Base-by-base conservation (phyloP, 164 flowering plant genomes). In the Cinnamomum chago region DNA sequence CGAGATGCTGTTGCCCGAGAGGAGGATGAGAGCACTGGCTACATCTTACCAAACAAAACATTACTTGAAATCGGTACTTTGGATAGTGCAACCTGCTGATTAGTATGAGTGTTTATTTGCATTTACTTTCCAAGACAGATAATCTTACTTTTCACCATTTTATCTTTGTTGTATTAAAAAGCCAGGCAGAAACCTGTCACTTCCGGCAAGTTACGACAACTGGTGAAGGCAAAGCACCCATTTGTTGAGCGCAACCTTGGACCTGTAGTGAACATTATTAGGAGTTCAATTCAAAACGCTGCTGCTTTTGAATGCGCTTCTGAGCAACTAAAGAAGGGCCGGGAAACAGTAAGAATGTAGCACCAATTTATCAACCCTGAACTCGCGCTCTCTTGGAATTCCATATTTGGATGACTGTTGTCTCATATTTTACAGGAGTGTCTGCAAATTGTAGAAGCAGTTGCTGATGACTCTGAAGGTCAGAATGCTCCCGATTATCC, bases 1-100 rank as follows among this genome's bases (percentile, higher is more conserved):
- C 88, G 99, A 79, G 99, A 96, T 82, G 70, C 68, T 74, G 76
- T 94, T 81, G 99, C 95, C 52, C 97, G 99, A 67, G 83, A 83
- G n/a, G 95, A 94, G 82, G 99, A 96, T 90, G 99, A 96, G 82
- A 94, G 99, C 75, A 96, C 98, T 78, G 99, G 99, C 66, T 96
- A 84, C 77, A 82, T 96, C 80, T 81, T 96, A 81, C 99, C 99
- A 67, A 96, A 96, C 84, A 94, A 85, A 86, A 78, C 84, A 62
- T 89, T 96, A 74, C 83, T 92, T 78, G 97, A 94, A 79, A 91
- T 96, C 18, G 99, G 99, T 95, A 87, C 30, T 72, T 17, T 17
- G 12, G 50, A 71, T 28, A 62, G 60, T 10, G 60, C 10, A 62
- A 28, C 47, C 67, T 67, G 15, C 22, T 28, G 28, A 67, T 67